Evolutionary conservation across 495 filamentous ascomycete species (phyloP).

Genomic region (Penicillium atrosanguineum): DNA sequence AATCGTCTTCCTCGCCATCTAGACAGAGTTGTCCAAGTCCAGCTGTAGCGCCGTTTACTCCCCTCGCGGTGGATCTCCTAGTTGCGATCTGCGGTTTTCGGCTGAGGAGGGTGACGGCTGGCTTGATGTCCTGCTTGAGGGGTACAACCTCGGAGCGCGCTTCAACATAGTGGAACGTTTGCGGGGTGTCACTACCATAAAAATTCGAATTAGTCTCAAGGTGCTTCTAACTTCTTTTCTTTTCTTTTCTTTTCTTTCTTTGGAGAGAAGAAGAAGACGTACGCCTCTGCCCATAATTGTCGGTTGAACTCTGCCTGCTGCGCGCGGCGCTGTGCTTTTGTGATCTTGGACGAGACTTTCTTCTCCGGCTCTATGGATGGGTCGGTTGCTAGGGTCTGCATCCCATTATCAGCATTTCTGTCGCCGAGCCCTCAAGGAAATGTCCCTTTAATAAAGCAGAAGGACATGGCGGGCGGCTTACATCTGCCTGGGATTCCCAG

Average conservation of each 20-base stretch:
- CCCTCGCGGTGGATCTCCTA: constrained; percentile 22
- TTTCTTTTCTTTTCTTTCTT: no score
- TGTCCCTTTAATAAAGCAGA: background rate
- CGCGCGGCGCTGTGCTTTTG: constrained; percentile 73
- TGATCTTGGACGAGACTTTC: constrained; percentile 53
- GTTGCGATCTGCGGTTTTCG: constrained; percentile 64
- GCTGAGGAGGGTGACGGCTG: constrained; percentile 75
- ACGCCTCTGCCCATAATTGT: constrained; percentile 88
- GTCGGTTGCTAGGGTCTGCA: constrained; percentile 38
- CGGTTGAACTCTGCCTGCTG: constrained; percentile 79
- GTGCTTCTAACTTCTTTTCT: no score
- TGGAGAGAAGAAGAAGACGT: constrained; percentile 28
- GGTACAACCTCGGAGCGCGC: constrained; percentile 59
- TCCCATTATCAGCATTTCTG: constrained; percentile 11
- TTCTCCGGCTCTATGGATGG: constrained; percentile 40
- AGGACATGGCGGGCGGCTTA: constrained; percentile 20
- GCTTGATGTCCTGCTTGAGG: constrained; percentile 78
- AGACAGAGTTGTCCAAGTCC: constrained; percentile 56
- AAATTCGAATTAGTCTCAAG: background rate
- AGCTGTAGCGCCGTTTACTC: constrained; percentile 49
- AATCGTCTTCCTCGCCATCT: constrained; percentile 60
- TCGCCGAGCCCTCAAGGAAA: background rate
- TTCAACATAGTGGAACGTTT: constrained; percentile 72
- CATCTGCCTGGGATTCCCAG: constrained; percentile 79
- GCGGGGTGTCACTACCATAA: constrained; percentile 52